Evolutionary conservation across 495 filamentous ascomycete species (phyloP).

Genomic region (Pyronema omphalodes): DNA sequence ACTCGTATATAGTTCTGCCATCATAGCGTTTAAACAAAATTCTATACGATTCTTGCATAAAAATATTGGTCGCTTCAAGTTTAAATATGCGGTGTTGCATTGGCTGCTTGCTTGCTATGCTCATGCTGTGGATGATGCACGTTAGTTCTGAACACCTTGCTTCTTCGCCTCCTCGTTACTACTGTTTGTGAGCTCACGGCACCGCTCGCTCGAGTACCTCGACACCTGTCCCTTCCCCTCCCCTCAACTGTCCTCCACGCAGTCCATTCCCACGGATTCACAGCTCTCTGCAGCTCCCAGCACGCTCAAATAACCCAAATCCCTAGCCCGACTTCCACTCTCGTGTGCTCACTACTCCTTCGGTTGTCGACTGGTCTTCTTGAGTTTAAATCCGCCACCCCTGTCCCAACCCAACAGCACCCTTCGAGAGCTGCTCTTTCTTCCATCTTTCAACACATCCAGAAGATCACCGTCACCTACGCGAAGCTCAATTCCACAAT

Average conservation of each 20-base stretch:
- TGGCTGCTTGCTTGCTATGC: not conserved
- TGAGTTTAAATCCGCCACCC: not conserved
- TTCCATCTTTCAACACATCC: not conserved
- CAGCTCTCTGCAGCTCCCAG: not conserved
- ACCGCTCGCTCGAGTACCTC: not conserved
- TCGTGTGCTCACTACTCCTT: not conserved
- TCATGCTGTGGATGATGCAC: not conserved
- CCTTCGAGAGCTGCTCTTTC: not conserved
- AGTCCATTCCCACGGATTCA: not conserved
- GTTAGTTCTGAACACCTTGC: conserved; percentile 6
- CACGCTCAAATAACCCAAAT: not conserved
- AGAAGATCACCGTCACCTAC: not conserved
- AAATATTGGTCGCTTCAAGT: not conserved
- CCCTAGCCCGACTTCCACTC: not conserved
- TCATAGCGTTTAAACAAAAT: not conserved
- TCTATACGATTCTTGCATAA: not conserved
- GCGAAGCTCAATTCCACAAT: conserved; percentile 31
- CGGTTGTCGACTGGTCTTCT: not conserved
- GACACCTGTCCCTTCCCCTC: not conserved
- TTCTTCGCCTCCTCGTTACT: conserved; percentile 1
- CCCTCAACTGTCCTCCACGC: not conserved
- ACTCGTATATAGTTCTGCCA: not conserved
- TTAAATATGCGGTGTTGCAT: not conserved
- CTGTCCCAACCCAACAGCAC: not conserved
- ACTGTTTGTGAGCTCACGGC: not conserved